Conservation (phyloP, 1,284 basidiomycete species). For the Caloboletus inedulis region DNA sequence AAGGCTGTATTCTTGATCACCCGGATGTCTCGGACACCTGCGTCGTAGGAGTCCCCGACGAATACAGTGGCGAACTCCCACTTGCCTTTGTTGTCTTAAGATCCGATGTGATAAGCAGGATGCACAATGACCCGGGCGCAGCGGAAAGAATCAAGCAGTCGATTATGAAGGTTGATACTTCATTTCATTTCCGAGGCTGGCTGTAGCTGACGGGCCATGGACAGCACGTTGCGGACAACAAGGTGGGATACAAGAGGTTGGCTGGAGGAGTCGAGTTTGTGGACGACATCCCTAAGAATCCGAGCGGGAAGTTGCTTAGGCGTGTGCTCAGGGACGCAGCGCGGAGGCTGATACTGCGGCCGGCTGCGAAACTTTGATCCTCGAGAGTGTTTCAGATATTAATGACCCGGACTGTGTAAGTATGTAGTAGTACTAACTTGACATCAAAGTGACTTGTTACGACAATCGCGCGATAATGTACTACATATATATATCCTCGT, state of each 20-base stretch:
- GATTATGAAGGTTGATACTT: conserved; percentile 36
- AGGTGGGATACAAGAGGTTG: conserved; percentile 69
- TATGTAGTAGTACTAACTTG: too few relatives aligned
- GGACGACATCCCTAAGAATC: conserved; percentile 68
- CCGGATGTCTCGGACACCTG: conserved; percentile 54
- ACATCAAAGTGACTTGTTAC: too few relatives aligned
- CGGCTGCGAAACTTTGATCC: conserved; percentile 27
- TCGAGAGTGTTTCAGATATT: background rate
- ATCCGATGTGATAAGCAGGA: conserved; percentile 40
- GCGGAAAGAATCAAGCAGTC: conserved; percentile 42
- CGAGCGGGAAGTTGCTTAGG: conserved; percentile 62
- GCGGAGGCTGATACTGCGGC: conserved; percentile 4
- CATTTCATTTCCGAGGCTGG: background rate
- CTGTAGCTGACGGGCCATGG: conserved; percentile 3
- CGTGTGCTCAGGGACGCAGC: conserved; percentile 44
- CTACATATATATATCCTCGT: background rate
- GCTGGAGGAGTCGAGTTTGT: conserved; percentile 67
- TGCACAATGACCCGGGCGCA: conserved; percentile 33
- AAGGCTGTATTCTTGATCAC: conserved; percentile 70
- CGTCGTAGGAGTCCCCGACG: conserved; percentile 74
- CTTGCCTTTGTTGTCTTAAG: conserved; percentile 67
- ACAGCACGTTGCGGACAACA: conserved; percentile 68
- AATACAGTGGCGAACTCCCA: conserved; percentile 77
- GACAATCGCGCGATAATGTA: background rate
- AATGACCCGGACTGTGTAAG: too few relatives aligned